Percentiles rank a stretch among this genome's conserved stretches.
Conservation (phyloP, 2,329 filamentous ascomycete species). For the Berkeleyomyces rouxiae region DNA sequence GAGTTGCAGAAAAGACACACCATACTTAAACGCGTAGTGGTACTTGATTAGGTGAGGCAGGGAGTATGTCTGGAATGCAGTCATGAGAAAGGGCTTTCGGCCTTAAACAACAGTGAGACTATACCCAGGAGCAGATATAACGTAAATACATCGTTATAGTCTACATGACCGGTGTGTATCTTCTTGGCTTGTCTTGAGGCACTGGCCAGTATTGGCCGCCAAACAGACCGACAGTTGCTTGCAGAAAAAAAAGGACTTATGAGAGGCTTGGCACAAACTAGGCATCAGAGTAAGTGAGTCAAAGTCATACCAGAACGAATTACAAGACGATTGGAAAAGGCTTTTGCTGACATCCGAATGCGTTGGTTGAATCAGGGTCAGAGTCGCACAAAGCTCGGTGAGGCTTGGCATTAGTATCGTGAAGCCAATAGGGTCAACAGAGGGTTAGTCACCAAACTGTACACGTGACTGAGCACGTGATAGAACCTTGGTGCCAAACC, state of each 20-base stretch:
- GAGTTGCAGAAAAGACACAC: background rate
- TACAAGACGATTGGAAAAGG: background rate
- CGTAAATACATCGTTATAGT: background rate
- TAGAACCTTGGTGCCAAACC: background rate
- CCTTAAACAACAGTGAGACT: background rate
- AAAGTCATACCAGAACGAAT: background rate
- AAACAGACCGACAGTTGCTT: background rate
- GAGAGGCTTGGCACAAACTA: background rate
- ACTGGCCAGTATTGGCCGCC: background rate
- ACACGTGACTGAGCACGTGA: background rate
- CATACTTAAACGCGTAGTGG: background rate
- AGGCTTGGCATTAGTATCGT: background rate
- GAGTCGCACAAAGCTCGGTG: background rate
- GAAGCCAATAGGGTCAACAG: background rate
- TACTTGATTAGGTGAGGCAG: background rate
- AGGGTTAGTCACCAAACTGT: background rate
- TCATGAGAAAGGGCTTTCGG: background rate
- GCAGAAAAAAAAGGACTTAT: background rate
- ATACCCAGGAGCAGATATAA: background rate
- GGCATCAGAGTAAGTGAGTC: background rate
- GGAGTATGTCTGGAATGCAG: background rate
- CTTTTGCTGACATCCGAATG: background rate
- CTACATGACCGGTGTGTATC: background rate
- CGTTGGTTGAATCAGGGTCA: background rate
- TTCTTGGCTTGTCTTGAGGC: background rate